Percentiles rank a stretch among this genome's conserved stretches.
Conservation (phyloP, 139 green algal genomes). For the Pedinophyceae sp. region DNA sequence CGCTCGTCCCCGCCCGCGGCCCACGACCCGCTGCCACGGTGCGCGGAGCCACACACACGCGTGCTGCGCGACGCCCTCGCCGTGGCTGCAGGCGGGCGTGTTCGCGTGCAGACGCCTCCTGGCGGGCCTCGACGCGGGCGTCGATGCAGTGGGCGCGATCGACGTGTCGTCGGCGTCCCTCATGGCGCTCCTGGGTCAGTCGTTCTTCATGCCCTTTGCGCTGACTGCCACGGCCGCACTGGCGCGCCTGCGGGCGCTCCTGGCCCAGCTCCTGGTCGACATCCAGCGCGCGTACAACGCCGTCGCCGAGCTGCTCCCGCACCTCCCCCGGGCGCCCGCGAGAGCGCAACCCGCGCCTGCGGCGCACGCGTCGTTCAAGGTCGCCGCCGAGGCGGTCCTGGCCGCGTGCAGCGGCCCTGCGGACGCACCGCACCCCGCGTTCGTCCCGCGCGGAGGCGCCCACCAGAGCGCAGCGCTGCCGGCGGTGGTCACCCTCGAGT, state of each 20-base stretch:
- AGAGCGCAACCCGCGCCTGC: too few relatives aligned
- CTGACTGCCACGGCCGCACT: not conserved
- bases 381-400: too few relatives aligned
- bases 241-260: not conserved
- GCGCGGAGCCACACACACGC: not conserved
- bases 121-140: not conserved
- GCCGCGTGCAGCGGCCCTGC: too few relatives aligned
- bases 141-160: not conserved
- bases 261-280: conserved; percentile 1
- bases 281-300: not conserved
- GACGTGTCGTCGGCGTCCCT: not conserved
- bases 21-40: not conserved
- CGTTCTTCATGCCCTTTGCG: conserved; percentile 3
- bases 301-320: not conserved
- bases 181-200: not conserved
- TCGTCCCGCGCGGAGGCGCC: too few relatives aligned
- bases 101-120: not conserved
- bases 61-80: not conserved
- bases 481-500: too few relatives aligned
- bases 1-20: not conserved
- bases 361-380: too few relatives aligned
- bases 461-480: too few relatives aligned
- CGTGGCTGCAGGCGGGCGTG: not conserved
- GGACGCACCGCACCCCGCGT: too few relatives aligned
- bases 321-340: too few relatives aligned